Evolutionary conservation across 2,329 filamentous ascomycete genomes (phyloP).

Genomic region (Paecilomyces variotii): DNA sequence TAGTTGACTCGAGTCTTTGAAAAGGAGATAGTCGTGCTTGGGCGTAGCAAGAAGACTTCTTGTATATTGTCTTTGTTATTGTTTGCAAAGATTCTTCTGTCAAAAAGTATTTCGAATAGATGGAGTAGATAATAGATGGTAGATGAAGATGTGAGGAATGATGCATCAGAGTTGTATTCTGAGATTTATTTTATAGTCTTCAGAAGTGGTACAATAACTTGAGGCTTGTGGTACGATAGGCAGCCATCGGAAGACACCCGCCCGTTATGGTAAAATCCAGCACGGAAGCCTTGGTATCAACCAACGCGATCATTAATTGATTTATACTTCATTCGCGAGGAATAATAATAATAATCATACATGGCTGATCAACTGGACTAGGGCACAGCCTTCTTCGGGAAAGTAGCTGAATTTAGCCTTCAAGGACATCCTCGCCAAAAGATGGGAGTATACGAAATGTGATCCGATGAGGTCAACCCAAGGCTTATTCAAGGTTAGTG

Average conservation of each 20-base stretch:
- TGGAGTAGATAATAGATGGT: neutral
- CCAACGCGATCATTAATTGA: neutral
- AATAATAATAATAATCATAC: neutral
- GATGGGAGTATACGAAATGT: neutral
- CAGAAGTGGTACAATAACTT: neutral
- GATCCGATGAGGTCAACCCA: neutral
- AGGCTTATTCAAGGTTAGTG: neutral
- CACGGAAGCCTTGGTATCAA: neutral
- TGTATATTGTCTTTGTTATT: neutral
- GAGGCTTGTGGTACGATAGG: neutral
- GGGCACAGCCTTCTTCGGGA: neutral
- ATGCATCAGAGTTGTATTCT: neutral
- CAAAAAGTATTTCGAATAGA: neutral
- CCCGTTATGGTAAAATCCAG: neutral
- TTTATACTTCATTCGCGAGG: neutral
- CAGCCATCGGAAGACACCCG: neutral
- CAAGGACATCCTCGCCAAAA: neutral
- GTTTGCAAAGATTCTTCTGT: neutral
- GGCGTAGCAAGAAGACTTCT: neutral
- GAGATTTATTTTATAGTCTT: neutral
- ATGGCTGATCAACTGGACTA: neutral
- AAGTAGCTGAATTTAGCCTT: neutral
- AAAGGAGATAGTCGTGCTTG: neutral
- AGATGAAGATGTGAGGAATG: neutral
- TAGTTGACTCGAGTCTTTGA: neutral